phyloP scores from a whole-genome alignment of 1,284 basidiomycete species.

The Thelephora terrestris region DNA sequence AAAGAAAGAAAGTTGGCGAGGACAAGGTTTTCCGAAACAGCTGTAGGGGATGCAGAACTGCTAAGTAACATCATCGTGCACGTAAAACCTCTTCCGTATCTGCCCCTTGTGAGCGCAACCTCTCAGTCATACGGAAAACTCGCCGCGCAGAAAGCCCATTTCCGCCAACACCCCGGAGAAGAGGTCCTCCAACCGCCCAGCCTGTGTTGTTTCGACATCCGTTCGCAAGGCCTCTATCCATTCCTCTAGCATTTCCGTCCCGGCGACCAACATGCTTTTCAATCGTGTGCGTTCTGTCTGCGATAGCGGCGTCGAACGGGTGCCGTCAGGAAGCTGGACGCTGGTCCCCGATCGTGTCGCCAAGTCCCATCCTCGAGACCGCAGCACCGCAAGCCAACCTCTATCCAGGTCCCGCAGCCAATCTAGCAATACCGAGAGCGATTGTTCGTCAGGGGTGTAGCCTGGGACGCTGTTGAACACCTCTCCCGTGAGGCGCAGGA shows the following conservation, averaged over 20 bases:
- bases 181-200: constrained; percentile 50
- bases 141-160: constrained; percentile 32
- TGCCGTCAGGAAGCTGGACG: constrained; percentile 18
- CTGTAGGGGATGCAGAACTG: background rate
- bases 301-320: constrained; percentile 34
- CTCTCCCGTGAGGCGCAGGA: constrained; percentile 64
- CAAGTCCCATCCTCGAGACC: constrained; percentile 54
- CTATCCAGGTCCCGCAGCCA: constrained; percentile 62
- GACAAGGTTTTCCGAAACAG: too few species aligned
- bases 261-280: constrained; percentile 50
- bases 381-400: constrained; percentile 57
- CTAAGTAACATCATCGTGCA: background rate
- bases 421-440: constrained; percentile 42
- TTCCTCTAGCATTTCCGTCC: constrained; percentile 50
- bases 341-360: constrained; percentile 35
- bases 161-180: constrained; percentile 48
- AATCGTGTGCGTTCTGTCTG: constrained; percentile 62
- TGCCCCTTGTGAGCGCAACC: too few species aligned
- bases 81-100: too few species aligned
- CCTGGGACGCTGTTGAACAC: constrained; percentile 46
- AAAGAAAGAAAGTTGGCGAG: too few species aligned
- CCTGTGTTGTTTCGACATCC: constrained; percentile 18
- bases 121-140: background rate
- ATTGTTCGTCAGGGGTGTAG: constrained; percentile 35
- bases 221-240: constrained; percentile 39